phyloP scores from a whole-genome alignment of 306 rosid species.

The Cicer yamashitae region DNA sequence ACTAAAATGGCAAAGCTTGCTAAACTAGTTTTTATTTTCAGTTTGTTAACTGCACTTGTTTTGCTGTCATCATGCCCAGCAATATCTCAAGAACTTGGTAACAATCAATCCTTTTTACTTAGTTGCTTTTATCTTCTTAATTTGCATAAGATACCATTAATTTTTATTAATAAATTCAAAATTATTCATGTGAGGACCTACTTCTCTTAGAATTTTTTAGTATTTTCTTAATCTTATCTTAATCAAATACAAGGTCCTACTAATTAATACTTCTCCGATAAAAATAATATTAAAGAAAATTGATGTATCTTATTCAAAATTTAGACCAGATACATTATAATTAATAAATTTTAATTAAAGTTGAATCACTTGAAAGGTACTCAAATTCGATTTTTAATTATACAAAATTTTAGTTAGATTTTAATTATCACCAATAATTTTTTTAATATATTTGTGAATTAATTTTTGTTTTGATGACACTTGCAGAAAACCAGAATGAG shows the following conservation, averaged over 20 bases:
- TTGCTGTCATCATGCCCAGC: conserved; percentile 43
- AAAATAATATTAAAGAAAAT: no score
- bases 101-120: not conserved
- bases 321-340: no score
- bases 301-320: no score
- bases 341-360: no score
- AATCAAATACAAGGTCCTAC: no score
- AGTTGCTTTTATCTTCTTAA: not conserved
- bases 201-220: no score
- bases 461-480: not conserved
- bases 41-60: conserved; percentile 45
- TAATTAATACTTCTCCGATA: no score
- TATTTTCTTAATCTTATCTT: no score
- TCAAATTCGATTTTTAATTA: no score
- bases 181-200: not conserved
- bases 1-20: conserved; percentile 46
- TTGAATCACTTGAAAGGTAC: no score
- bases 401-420: no score
- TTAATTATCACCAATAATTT: no score
- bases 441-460: not conserved
- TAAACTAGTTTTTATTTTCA: conserved; percentile 35
- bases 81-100: conserved; percentile 65
- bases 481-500: conserved; percentile 63
- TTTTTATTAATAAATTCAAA: not conserved
- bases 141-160: not conserved